Evolutionary conservation across 495 filamentous ascomycete genomes (phyloP).

Genomic region (Thermochaetoides thermophila): DNA sequence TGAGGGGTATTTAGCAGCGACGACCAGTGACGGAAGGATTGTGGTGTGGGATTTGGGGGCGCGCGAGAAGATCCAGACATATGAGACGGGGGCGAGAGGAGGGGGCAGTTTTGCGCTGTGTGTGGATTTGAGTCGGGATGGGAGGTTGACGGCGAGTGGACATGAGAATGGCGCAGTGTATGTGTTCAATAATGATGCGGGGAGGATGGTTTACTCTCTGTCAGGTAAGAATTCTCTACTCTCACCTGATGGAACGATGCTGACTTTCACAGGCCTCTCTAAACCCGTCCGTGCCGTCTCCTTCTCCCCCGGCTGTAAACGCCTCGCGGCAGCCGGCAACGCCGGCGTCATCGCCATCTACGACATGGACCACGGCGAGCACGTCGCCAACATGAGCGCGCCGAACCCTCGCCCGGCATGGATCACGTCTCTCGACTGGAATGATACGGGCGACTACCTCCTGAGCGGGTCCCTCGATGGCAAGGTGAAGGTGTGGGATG

Average conservation of each 20-base stretch:
- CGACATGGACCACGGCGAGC: constrained; percentile 81
- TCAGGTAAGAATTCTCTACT: constrained; percentile 40
- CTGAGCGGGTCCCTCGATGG: constrained; percentile 80
- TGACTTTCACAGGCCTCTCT: constrained; percentile 46
- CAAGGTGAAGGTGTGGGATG: constrained; percentile 89
- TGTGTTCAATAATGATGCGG: constrained; percentile 83
- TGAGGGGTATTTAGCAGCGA: constrained; percentile 67
- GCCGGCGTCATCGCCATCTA: constrained; percentile 79
- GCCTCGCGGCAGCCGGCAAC: constrained; percentile 87
- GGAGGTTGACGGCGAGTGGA: constrained; percentile 73
- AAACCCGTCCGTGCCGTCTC: constrained; percentile 71
- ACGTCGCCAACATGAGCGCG: constrained; percentile 69
- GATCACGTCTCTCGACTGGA: constrained; percentile 87
- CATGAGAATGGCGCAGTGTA: constrained; percentile 91
- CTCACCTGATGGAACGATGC: not conserved
- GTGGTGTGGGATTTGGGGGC: constrained; percentile 67
- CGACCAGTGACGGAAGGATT: constrained; percentile 69
- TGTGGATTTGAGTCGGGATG: constrained; percentile 65
- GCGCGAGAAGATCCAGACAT: constrained; percentile 45
- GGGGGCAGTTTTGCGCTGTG: constrained; percentile 60
- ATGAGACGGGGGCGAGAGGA: constrained; percentile 63
- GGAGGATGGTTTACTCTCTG: constrained; percentile 71
- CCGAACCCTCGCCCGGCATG: constrained; percentile 48
- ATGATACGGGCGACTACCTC: constrained; percentile 81
- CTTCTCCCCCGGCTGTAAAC: constrained; percentile 71